Evolutionary conservation across 345 rosid genomes (phyloP), one percentile per base, ranked within the genome.

Genomic region (Microcos paniculata): DNA sequence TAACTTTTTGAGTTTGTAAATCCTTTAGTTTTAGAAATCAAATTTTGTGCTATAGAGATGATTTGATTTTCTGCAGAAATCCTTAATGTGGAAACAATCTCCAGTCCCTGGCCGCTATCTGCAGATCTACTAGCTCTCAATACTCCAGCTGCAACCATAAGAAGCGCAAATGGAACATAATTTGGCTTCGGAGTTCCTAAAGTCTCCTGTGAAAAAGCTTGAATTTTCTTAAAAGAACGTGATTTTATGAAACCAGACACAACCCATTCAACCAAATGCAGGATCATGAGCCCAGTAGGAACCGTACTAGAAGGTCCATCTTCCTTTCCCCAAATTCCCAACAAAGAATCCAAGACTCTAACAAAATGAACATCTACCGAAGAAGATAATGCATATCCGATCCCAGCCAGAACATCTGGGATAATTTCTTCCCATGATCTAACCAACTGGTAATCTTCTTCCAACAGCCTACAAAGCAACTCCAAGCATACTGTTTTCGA

Each of bases 201-300:
- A 78, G 67, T 70, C 74, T 78, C 84, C 10, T 77, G 70, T 1
- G 80, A 21, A 76, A 91, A 84, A 46, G 75, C 75, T 63, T 76
- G 80, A 74, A 91, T 81, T 82, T 88, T 88, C 52, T 78, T 84
- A 0, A 80, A 56, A 76, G 87, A 75, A 65, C 23, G 78, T 69
- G 87, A 82, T 72, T 84, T 85, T 81, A 90, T 77, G 68, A 83
- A 85, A 79, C 92, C 86, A 58, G 89, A 89, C 26, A 90, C 76
- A 73, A 89, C 83, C 99, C 99, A 90, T 75, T 93, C 99, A 46
- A 91, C 75, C 87, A 88, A 83, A 86, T 93, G 97, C 83, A 96
- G 80, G 82, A 93, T 80, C 92, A 92, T 88, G 69, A 93, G 85
- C 38, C 96, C 99, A 70, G 83, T 69, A 69, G 86, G 75, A 75